Evolutionary conservation across 1,284 basidiomycete genomes (phyloP).

Genomic region (Austroboletus niveus): DNA sequence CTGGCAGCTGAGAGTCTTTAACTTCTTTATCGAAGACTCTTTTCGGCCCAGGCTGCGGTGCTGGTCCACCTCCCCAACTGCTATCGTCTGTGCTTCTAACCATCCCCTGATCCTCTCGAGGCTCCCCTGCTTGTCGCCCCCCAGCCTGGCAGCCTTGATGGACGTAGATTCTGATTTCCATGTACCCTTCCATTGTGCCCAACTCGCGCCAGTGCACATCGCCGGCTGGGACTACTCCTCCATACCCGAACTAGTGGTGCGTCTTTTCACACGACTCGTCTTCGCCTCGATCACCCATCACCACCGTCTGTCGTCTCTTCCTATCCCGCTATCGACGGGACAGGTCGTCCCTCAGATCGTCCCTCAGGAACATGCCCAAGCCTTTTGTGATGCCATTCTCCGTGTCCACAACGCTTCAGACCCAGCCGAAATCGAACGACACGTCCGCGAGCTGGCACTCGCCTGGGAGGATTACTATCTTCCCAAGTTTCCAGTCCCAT

Average conservation of each 20-base stretch:
- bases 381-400: constrained; percentile 17
- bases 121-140: not conserved
- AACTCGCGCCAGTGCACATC: constrained; percentile 28
- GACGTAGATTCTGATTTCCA: constrained; percentile 21
- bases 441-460: constrained; percentile 27
- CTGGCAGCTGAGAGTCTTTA: not conserved
- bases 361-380: constrained; percentile 20
- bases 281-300: constrained; percentile 12
- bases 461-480: constrained; percentile 33
- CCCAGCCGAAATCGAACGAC: constrained; percentile 19
- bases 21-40: not conserved
- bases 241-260: constrained; percentile 28
- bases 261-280: constrained; percentile 7
- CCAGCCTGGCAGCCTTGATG: constrained; percentile 12
- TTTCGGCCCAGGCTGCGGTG: not conserved
- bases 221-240: constrained; percentile 28
- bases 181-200: constrained; percentile 29
- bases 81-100: constrained; percentile 1
- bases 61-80: not conserved
- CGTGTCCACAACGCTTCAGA: constrained; percentile 17
- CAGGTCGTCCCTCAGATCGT: constrained; percentile 25
- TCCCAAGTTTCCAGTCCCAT: constrained; percentile 31
- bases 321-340: not conserved
- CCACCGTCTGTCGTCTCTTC: not conserved
- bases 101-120: not conserved